Evolutionary conservation across 1,139 yeast genomes (phyloP).

Genomic region (Sugiyamaella paludigena): DNA sequence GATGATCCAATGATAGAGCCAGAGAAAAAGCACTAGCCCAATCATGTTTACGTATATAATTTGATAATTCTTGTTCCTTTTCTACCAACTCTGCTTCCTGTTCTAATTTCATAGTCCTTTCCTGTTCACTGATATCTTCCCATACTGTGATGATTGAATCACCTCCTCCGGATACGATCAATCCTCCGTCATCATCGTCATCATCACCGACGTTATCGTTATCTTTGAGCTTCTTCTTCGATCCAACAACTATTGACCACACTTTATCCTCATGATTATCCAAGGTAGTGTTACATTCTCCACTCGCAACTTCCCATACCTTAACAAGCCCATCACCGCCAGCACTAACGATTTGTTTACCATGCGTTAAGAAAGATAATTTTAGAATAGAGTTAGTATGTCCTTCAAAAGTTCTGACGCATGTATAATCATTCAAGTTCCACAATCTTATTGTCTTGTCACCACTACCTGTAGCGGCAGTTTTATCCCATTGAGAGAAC

Average conservation of each 20-base stretch:
- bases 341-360: slow-evolving; percentile 70
- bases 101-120: slow-evolving; percentile 48
- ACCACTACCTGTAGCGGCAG: slow-evolving; percentile 73
- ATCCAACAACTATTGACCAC: slow-evolving; percentile 74
- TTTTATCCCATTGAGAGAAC: slow-evolving; percentile 76
- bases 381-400: slow-evolving; percentile 91
- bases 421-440: slow-evolving; percentile 75
- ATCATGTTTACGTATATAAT: slow-evolving; percentile 65
- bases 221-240: slow-evolving; percentile 10
- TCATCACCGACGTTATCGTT: slow-evolving; percentile 26
- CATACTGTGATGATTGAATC: slow-evolving; percentile 89
- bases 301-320: slow-evolving; percentile 73
- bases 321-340: slow-evolving; percentile 96
- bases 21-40: slow-evolving; percentile 88
- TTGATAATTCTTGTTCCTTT: slow-evolving; percentile 80
- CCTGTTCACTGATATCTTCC: slow-evolving; percentile 82
- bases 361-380: slow-evolving; percentile 63
- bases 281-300: slow-evolving; percentile 76
- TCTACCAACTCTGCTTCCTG: slow-evolving; percentile 57
- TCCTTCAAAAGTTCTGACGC: slow-evolving; percentile 85
- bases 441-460: slow-evolving; percentile 88
- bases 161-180: slow-evolving; percentile 83
- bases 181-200: slow-evolving; percentile 54
- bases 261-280: slow-evolving; percentile 93
- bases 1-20: slow-evolving; percentile 87